Conservation (phyloP, 2,329 filamentous ascomycete genomes). For the Penicillium griseofulvum region DNA sequence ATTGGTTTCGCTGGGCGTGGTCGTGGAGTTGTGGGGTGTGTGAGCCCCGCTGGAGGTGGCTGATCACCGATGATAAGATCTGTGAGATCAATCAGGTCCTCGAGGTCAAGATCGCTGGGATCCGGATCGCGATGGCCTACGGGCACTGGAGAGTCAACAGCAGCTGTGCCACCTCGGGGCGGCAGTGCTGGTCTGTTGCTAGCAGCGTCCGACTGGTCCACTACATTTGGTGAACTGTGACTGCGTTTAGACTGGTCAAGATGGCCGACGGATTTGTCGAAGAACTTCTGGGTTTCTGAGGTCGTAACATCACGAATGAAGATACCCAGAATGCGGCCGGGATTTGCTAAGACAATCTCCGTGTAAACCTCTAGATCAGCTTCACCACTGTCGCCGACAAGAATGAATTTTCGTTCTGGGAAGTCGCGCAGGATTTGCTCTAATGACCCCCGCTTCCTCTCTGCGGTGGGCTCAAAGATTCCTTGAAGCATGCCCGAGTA, state of each 20-base stretch:
- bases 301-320: slow-evolving; percentile 97
- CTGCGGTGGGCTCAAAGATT: slow-evolving; percentile 95
- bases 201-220: slow-evolving; percentile 26
- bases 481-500: slow-evolving; percentile 97
- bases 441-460: slow-evolving; percentile 85
- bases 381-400: slow-evolving; percentile 94
- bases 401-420: slow-evolving; percentile 79
- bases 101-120: slow-evolving; percentile 27
- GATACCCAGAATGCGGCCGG: slow-evolving; percentile 76
- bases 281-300: slow-evolving; percentile 68
- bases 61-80: slow-evolving; percentile 29
- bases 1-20: slow-evolving; percentile 43
- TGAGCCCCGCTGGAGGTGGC: slow-evolving; percentile 10
- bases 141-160: slow-evolving; percentile 24
- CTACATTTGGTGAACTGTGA: slow-evolving; percentile 26
- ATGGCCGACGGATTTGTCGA: slow-evolving; percentile 61
- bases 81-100: slow-evolving; percentile 41
- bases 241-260: slow-evolving; percentile 27
- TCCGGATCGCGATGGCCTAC: slow-evolving; percentile 13
- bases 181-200: slow-evolving; percentile 40
- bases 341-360: slow-evolving; percentile 81
- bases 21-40: slow-evolving; percentile 20
- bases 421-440: slow-evolving; percentile 87
- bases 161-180: slow-evolving; percentile 30
- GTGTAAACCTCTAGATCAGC: slow-evolving; percentile 97